Conservation (phyloP, 345 rosid species). For the Populus euphratica region DNA sequence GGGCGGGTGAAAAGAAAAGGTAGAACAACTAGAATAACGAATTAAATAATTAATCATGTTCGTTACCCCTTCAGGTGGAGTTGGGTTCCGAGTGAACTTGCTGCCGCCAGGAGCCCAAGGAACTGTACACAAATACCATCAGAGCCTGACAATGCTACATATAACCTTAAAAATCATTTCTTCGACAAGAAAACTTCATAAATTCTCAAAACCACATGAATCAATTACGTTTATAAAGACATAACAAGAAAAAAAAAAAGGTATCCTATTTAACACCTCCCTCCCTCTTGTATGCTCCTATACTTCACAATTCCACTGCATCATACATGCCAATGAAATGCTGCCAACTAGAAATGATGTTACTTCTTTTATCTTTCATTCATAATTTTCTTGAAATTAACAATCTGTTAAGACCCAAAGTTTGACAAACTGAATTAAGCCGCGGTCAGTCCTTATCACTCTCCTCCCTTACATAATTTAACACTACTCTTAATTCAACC, state of each 20-base stretch:
- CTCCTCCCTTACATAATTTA: neutral
- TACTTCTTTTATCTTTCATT: neutral
- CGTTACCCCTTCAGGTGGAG: slow-evolving; percentile 89
- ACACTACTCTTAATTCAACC: neutral
- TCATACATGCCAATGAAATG: neutral
- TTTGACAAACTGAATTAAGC: too few species aligned
- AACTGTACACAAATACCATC: slow-evolving; percentile 48
- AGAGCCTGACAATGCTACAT: slow-evolving; percentile 2
- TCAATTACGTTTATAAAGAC: neutral
- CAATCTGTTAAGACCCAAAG: neutral
- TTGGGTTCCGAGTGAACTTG: slow-evolving; percentile 90
- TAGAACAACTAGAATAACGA: neutral
- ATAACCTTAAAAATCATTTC: neutral
- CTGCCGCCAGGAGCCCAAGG: slow-evolving; percentile 99
- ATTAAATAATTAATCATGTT: neutral
- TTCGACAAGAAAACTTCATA: neutral
- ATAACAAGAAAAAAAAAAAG: neutral
- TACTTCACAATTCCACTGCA: neutral
- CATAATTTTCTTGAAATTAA: too few species aligned
- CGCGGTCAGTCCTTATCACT: neutral
- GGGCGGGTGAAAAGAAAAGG: neutral
- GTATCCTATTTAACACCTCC: neutral
- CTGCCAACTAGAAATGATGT: neutral
- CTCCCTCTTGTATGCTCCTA: neutral
- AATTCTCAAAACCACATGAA: neutral